phyloP scores from a whole-genome alignment of 2,329 filamentous ascomycete species.

The Aspergillus unguis region DNA sequence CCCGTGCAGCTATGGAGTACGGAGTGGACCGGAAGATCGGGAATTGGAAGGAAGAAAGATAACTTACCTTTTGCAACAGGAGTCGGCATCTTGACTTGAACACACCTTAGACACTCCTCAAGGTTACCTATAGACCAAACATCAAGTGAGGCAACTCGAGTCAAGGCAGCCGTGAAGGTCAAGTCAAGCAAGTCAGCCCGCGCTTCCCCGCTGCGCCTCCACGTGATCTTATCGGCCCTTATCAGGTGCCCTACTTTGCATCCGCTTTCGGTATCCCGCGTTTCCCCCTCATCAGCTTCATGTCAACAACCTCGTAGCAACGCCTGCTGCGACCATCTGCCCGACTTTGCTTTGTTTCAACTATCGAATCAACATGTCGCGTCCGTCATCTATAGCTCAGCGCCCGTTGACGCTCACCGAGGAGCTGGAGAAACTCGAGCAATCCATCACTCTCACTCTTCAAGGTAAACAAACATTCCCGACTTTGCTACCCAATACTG shows the following conservation, averaged over 20 bases:
- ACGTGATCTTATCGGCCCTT: conserved; percentile 34
- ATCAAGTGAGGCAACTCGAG: background rate
- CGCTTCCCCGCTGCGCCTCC: conserved; percentile 20
- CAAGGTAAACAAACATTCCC: conserved; percentile 60
- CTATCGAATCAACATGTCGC: conserved; percentile 46
- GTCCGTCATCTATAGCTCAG: conserved; percentile 46
- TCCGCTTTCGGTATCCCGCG: conserved; percentile 29
- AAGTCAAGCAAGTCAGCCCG: conserved; percentile 1
- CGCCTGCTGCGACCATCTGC: background rate
- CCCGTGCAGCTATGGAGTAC: conserved; percentile 6
- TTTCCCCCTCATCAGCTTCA: conserved; percentile 27
- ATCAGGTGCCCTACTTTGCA: conserved; percentile 32
- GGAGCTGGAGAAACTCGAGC: conserved; percentile 91
- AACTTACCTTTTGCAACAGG: conserved; percentile 48
- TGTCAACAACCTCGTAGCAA: background rate
- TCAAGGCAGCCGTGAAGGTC: conserved; percentile 6
- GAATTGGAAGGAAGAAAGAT: background rate
- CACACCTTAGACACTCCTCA: background rate
- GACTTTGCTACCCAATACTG: conserved; percentile 6
- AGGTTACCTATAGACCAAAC: too few relatives aligned
- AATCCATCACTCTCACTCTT: conserved; percentile 91
- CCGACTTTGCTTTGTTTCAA: background rate
- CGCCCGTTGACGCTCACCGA: conserved; percentile 77
- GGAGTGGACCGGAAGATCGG: background rate
- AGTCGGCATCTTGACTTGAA: conserved; percentile 40